phyloP scores from a whole-genome alignment of 805 yeast species.

The Yarrowia porcina region DNA sequence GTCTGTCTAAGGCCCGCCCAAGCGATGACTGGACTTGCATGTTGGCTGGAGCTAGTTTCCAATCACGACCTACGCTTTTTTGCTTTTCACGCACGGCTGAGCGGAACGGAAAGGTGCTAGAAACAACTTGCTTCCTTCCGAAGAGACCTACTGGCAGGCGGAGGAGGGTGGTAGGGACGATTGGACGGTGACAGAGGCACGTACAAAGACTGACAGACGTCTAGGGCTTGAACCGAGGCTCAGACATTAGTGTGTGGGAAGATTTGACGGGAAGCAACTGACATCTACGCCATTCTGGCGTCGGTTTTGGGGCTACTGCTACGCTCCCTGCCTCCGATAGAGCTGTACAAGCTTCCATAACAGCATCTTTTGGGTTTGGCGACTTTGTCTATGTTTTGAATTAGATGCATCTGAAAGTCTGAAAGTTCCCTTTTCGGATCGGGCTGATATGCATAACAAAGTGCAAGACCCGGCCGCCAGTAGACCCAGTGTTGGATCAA shows the following conservation, averaged over 20 bases:
- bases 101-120: slow-evolving; percentile 6
- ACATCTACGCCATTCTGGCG: no score
- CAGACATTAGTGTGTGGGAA: no score
- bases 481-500: background rate
- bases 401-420: slow-evolving; percentile 1
- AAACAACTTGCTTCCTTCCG: slow-evolving; percentile 5
- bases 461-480: background rate
- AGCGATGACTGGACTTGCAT: background rate
- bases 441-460: slow-evolving; percentile 19
- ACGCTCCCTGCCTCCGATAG: background rate
- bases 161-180: no score
- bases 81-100: slow-evolving; percentile 21
- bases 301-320: no score
- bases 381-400: background rate
- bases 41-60: background rate
- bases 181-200: no score
- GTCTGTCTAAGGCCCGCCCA: background rate
- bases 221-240: no score
- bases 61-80: background rate
- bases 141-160: no score
- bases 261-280: no score
- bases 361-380: background rate
- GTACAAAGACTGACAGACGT: no score
- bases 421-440: slow-evolving; percentile 23
- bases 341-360: background rate